Base-by-base conservation (phyloP, 2,329 filamentous ascomycete genomes). In the Thermothelomyces thermophilus region DNA sequence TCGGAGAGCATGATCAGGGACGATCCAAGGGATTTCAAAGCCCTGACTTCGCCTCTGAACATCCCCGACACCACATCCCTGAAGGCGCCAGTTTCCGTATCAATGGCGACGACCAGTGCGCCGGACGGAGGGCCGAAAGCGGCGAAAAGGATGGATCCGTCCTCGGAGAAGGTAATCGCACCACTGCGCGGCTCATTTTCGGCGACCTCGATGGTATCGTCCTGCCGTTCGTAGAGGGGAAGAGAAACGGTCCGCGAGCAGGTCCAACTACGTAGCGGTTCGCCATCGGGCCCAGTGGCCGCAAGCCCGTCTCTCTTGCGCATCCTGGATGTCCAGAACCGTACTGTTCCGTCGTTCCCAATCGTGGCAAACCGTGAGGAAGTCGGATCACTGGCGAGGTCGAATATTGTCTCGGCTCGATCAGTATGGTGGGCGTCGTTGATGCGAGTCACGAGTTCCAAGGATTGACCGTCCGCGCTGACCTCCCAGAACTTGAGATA, bases 401-500 rank as follows among this genome's bases (percentile, higher is more conserved):
- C 85, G 28, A 95, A 77, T 2, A 97, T 76, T 4, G 75, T 70
- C 39, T 80, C 75, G 1, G 73, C 71, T 52, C 71, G 66, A 53
- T 68, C 68, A 48, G 79, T 76, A 52, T 75, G 73, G 67, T 98
- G 91, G 14, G 93, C 90, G 8, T 82, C 78, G 64, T 95, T 90
- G 47, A 97, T 81, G 52, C 91, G 82, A 2, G 90, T 86, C 45
- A 88, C 82, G 10, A 98, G 73, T 53, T 87, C 82, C 75, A 93
- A 88, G 59, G 71, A 62, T 62, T 79, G 63, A 62, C 73, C 63
- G 61, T 73, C 62, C 60, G 73, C 63, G 68, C 79, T 80, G 68
- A 86, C 68, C 65, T 83, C 70, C 93, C 93, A 98, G 65, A 98
- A 93, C 64, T 95, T 96, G 43, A 98, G 73, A 61, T 86, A 87